phyloP scores from a whole-genome alignment of 495 filamentous ascomycete species.

The Chaetomidium leptoderma region DNA sequence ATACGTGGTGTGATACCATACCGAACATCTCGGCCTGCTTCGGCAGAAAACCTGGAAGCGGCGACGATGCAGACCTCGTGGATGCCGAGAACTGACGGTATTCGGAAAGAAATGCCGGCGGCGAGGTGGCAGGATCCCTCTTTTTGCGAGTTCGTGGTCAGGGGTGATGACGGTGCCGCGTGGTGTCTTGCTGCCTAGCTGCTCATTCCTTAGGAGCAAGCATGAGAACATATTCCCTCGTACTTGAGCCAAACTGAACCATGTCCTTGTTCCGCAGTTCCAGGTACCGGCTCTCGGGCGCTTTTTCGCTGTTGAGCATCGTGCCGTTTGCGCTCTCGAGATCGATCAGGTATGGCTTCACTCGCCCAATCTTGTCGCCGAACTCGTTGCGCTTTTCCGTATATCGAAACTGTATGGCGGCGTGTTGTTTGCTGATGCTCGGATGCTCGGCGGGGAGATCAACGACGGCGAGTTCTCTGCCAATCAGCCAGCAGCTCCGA shows the following conservation, averaged over 20 bases:
- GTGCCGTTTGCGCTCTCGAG: constrained; percentile 93
- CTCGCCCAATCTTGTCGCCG: constrained; percentile 73
- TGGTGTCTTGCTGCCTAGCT: neutral
- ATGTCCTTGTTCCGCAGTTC: constrained; percentile 87
- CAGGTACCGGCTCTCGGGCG: constrained; percentile 73
- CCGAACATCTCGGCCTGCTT: constrained; percentile 5
- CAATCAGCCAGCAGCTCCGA: constrained; percentile 87
- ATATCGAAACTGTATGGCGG: constrained; percentile 88
- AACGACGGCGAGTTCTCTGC: constrained; percentile 71
- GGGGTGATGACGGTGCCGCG: neutral
- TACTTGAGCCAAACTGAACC: constrained; percentile 79
- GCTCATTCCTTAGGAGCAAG: constrained; percentile 48
- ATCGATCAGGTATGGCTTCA: constrained; percentile 89
- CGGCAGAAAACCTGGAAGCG: neutral
- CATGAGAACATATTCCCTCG: constrained; percentile 83
- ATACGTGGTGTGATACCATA: constrained; percentile 3
- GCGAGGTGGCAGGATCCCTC: neutral
- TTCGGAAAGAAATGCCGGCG: neutral
- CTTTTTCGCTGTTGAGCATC: constrained; percentile 65
- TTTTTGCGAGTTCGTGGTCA: neutral
- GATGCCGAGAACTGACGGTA: neutral
- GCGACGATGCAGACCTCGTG: neutral
- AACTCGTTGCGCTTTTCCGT: constrained; percentile 78
- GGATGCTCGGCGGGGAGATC: constrained; percentile 86
- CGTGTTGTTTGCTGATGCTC: constrained; percentile 90